phyloP scores from a whole-genome alignment of 345 rosid genomes.

The Citrus glauca region DNA sequence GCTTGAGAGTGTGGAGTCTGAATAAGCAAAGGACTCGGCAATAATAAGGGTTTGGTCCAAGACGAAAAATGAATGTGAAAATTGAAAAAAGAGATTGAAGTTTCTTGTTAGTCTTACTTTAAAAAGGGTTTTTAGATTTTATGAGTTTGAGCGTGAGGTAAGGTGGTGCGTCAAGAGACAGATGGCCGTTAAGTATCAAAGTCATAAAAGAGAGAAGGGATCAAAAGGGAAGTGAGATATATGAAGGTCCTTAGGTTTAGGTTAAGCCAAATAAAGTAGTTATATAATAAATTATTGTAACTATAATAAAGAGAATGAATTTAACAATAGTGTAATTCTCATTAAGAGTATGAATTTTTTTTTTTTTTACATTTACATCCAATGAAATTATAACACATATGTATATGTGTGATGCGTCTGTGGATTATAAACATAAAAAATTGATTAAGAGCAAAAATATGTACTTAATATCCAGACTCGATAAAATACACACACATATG shows the following conservation, averaged over 20 bases:
- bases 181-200: slow-evolving; percentile 20
- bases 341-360: too few relatives aligned
- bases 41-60: slow-evolving; percentile 22
- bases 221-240: not conserved
- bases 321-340: not conserved
- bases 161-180: slow-evolving; percentile 42
- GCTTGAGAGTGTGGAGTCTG: not conserved
- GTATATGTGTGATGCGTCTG: too few relatives aligned
- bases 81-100: not conserved
- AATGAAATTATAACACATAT: too few relatives aligned
- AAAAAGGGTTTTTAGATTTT: not conserved
- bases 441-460: too few relatives aligned
- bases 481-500: too few relatives aligned
- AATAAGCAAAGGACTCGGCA: slow-evolving; percentile 25
- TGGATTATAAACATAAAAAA: too few relatives aligned
- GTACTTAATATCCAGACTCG: too few relatives aligned
- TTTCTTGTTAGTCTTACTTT: not conserved
- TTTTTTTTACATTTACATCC: too few relatives aligned
- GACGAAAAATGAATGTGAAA: slow-evolving; percentile 16
- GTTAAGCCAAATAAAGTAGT: not conserved
- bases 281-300: too few relatives aligned
- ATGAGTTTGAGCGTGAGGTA: slow-evolving; percentile 18
- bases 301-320: not conserved
- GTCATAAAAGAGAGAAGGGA: slow-evolving; percentile 15
- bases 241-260: not conserved